Base-by-base conservation (phyloP, 2,329 filamentous ascomycete species). In the Sporothrix luriei region DNA sequence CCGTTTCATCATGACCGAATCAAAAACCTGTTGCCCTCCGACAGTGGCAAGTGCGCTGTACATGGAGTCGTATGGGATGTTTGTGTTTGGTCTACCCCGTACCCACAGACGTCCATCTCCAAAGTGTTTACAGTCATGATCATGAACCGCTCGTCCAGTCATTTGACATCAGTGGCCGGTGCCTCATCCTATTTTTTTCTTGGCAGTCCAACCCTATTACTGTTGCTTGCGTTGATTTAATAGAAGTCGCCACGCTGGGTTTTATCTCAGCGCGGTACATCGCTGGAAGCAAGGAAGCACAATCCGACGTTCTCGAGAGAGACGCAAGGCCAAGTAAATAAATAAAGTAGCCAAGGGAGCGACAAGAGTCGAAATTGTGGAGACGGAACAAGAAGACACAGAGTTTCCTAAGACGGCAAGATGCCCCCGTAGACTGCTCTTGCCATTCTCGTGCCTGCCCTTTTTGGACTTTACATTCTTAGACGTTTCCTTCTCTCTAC, bases 331-430 rank as follows among this genome's bases (percentile, higher is more conserved):
- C 55, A 40, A 29, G 52, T 54, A 26, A 40, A 40, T 24, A 43
- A 24, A 43, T n/a, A 38, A 61, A 61, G n/a, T 10, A 40, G n/a
- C n/a, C 2, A 61, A n/a, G 55, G 29, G 14, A n/a, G 19, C 38
- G 33, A 43, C 55, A 61, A 61, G 55, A 16, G 33, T 24, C 52
- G 5, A 59, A 61, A 16, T 61, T 14, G 55, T 61, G 55, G 33
- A 5, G 33, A 61, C 55, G 33, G 55, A 38, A 21, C 1, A 61
- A 24, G 55, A 43, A 43, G 10, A 19, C 33, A 5, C 38, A 43
- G 9, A 33, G 13, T 40, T 13, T 43, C 55, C 55, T 43, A 61
- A 61, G 33, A 24, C 55, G 55, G 55, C 55, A 61, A 24, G 55
- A 61, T 59, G 55, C 29, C 55, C 40, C 55, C 33, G n/a, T 43